Base-by-base conservation (phyloP, 805 yeast species). In the Groenewaldozyma salmanticensis region DNA sequence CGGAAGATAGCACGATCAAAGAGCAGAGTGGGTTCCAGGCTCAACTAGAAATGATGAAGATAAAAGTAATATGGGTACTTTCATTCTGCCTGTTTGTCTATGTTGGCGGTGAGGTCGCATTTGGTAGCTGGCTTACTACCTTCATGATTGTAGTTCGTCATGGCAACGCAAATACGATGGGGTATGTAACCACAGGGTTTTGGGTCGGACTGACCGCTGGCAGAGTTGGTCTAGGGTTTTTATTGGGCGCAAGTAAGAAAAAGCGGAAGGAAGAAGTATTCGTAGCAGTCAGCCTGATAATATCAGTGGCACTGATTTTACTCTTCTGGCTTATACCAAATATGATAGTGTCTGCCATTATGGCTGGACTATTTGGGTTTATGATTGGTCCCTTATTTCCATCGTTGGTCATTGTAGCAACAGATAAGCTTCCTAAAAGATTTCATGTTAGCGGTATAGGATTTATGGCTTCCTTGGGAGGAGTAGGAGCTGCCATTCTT, bases 401-500 rank as follows among this genome's bases (percentile, higher is more conserved):
- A 1, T 77, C 88, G 4, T 74, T 82, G 0, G 75, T 81, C 38
- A 73, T 81, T 11, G 71, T 79, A 6, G 69, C 85, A 1, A 59
- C 81, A 35, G 74, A 76, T 41, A 62, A 76, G 2, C 57, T 85
- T 33, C 94, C 94, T 0, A 59, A 62, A 21, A 68, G 66, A 32
- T 61, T 71, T 39, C 81, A 81, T 40, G 72, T 81, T 6, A 60
- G 75, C 15, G 88, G 86, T 1, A 70, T 85, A 5, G 88, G 94
- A 0, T 66, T 81, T 40, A 74, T 81, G 17, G 77, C 87, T 42
- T 87, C 92, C 0, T 55, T 83, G 45, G 94, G 94, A 4, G 88
- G 92, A 2, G 75, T 79, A 13, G 95, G 94, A 1, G 82, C 81
- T n/a, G 90, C 94, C 0, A 68, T 74, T 0, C 47, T 83, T 4